Evolutionary conservation across 2,329 filamentous ascomycete genomes (phyloP).

Genomic region (Aspergillus hiratsukae): DNA sequence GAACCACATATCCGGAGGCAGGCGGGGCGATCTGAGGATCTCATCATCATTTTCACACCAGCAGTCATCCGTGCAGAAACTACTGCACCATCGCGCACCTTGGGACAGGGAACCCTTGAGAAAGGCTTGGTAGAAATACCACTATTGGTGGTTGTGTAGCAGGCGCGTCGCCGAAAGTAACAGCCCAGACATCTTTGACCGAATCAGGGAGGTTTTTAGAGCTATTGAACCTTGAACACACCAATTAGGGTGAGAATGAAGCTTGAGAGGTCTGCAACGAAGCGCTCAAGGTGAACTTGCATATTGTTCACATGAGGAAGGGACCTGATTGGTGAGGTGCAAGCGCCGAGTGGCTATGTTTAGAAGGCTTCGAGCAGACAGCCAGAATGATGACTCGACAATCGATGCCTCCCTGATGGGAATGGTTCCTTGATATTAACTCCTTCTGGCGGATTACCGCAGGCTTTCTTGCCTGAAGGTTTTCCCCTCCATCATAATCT

Average conservation of each 20-base stretch:
- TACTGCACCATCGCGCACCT: conserved; percentile 32
- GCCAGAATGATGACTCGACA: not conserved
- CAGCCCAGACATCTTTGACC: not conserved
- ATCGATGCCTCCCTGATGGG: not conserved
- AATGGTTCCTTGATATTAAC: not conserved
- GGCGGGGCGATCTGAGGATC: conserved; percentile 14
- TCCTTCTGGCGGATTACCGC: not conserved
- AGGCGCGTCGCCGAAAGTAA: conserved; percentile 15
- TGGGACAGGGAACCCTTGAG: conserved; percentile 11
- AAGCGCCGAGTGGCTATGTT: conserved; percentile 30
- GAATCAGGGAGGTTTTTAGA: not conserved
- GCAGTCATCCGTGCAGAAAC: conserved; percentile 22
- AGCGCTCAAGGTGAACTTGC: conserved; percentile 11
- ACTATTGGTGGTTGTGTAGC: conserved; percentile 14
- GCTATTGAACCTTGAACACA: conserved; percentile 1
- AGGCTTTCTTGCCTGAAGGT: not conserved
- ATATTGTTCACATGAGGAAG: conserved; percentile 9
- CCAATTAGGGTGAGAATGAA: conserved; percentile 12
- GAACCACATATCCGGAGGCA: conserved; percentile 4
- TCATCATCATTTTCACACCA: conserved; percentile 4
- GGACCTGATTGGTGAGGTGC: conserved; percentile 19
- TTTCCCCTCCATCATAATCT: not conserved
- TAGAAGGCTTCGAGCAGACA: conserved; percentile 15
- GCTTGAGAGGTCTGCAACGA: conserved; percentile 17
- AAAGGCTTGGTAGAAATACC: conserved; percentile 6